These are phyloP conservation scores for Plenodomus biglobosus DNA, from an alignment of 2,329 filamentous ascomycete species.

Conservation along the genomic window DNA sequence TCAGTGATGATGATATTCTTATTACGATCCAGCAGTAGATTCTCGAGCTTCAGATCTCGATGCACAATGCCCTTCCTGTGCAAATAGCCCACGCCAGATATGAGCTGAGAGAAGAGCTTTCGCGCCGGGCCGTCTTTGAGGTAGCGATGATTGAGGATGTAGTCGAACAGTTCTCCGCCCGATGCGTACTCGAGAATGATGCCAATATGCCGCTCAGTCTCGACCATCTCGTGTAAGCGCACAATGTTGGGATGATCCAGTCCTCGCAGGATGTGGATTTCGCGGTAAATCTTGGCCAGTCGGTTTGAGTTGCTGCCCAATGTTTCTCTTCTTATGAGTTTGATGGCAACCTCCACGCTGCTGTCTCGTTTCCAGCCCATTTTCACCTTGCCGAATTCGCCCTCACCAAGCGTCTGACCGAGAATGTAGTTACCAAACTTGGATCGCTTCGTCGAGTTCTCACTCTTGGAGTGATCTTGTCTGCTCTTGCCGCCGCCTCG, in stretches of 20 bases:
- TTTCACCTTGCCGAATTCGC: constrained; percentile 98
- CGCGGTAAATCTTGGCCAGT: constrained; percentile 94
- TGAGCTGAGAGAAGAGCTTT: constrained; percentile 88
- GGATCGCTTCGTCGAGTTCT: constrained; percentile 66
- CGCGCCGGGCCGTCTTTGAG: constrained; percentile 91
- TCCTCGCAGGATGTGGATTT: constrained; percentile 86
- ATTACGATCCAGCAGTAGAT: constrained; percentile 90
- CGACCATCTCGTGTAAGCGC: constrained; percentile 94
- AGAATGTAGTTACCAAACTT: constrained; percentile 96
- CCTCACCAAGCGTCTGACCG: constrained; percentile 93
- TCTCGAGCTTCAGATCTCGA: constrained; percentile 94
- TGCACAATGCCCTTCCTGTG: constrained; percentile 99
- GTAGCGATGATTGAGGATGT: constrained; percentile 95
- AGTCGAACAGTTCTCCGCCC: constrained; percentile 95
- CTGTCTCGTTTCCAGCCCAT: constrained; percentile 97
- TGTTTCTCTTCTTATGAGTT: constrained; percentile 90
- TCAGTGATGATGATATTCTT: constrained; percentile 99
- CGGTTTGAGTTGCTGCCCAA: constrained; percentile 86
- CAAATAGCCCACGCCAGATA: constrained; percentile 94
- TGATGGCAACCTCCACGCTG: constrained; percentile 91
- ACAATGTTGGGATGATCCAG: constrained; percentile 97
- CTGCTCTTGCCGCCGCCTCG: constrained; percentile 50
- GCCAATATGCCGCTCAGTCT: constrained; percentile 94
- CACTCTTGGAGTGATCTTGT: constrained; percentile 59
- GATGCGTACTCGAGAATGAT: constrained; percentile 99